Evolutionary conservation across 805 yeast genomes (phyloP).

Genomic region (Isabelozyma pseudorhagii): DNA sequence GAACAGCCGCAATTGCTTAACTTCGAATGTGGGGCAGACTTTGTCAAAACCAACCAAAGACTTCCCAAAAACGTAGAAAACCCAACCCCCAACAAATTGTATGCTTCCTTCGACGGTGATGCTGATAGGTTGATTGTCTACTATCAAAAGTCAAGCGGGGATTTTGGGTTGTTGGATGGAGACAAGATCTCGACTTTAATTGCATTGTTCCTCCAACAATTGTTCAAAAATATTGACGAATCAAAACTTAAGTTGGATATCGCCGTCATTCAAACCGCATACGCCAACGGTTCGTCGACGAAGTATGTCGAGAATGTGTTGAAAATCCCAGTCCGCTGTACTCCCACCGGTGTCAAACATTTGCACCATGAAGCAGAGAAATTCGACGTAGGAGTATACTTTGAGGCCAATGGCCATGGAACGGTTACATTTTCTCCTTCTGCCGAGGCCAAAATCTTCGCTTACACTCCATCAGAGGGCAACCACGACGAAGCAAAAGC

Average conservation of each 20-base stretch:
- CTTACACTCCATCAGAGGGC: constrained; percentile 22
- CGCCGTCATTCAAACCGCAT: constrained; percentile 96
- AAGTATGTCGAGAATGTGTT: constrained; percentile 58
- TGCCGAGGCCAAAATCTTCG: constrained; percentile 34
- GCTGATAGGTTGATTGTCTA: constrained; percentile 93
- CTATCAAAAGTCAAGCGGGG: constrained; percentile 36
- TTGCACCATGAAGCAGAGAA: constrained; percentile 86
- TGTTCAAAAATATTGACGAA: constrained; percentile 45
- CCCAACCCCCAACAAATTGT: constrained; percentile 47
- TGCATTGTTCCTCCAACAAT: constrained; percentile 61
- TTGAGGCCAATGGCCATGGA: constrained; percentile 99
- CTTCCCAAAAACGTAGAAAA: constrained; percentile 58
- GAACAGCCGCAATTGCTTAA: constrained; percentile 60
- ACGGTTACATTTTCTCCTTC: constrained; percentile 77
- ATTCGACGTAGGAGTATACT: constrained; percentile 89
- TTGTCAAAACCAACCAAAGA: constrained; percentile 82
- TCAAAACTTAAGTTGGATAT: constrained; percentile 41
- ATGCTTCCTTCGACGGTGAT: constrained; percentile 93
- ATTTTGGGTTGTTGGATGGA: constrained; percentile 75
- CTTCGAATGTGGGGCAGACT: constrained; percentile 90
- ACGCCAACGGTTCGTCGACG: constrained; percentile 94
- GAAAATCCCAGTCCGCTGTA: constrained; percentile 76
- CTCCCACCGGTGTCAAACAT: constrained; percentile 96
- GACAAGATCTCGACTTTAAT: constrained; percentile 88
- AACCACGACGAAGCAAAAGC: constrained; percentile 47